Evolutionary conservation across 31 red algal genomes (phyloP), one percentile per base, ranked within the genome.

Genomic region (Asparagopsis taxiformis): DNA sequence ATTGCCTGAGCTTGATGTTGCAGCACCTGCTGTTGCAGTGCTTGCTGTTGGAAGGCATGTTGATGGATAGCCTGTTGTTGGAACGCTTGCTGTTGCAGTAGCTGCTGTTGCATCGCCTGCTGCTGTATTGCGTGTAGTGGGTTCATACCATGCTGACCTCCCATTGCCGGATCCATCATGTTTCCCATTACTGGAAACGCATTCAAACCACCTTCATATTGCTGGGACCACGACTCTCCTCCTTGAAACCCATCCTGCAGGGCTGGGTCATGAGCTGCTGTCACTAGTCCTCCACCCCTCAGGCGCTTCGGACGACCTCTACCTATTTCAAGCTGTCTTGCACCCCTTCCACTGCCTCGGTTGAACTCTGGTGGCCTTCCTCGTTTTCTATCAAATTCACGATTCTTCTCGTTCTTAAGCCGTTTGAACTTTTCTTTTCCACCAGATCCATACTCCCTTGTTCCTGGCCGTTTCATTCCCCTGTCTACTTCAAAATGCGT

Each of bases 1-100:
- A 71, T 26, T 15, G 56, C 16, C 70, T 87, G 82, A 21, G 56
- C 16, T 77, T 87, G 82, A 25, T 87, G 82, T 33, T 87, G 59
- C 23, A 75, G 33, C 21, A 67, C 75, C 28, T 80, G 72, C 19
- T 34, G 59, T 37, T 63, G 59, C 22, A 36, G 26, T 19, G 13
- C 31, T 46, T 88, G 67, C n/a, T 67, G 82, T 20, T 69, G 31
- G 19, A 52, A 35, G 50, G 22, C 36, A 44, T 80, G 85, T 41
- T 77, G 73, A 34, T 76, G 82, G 24, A 71, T 51, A 1, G 46
- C 55, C 36, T 71, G 67, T 32, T 65, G 64, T 56, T 84, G 80
- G 5, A 68, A 31, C 31, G 68, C 79, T 65, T 75, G 80, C 59
- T 73, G 80, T 31, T 75, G 80, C 31, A 75, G 55, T 49, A 51